Percentiles rank a stretch among this genome's conserved stretches.
Conservation (phyloP, 805 yeast species). For the Starmerella apis region DNA sequence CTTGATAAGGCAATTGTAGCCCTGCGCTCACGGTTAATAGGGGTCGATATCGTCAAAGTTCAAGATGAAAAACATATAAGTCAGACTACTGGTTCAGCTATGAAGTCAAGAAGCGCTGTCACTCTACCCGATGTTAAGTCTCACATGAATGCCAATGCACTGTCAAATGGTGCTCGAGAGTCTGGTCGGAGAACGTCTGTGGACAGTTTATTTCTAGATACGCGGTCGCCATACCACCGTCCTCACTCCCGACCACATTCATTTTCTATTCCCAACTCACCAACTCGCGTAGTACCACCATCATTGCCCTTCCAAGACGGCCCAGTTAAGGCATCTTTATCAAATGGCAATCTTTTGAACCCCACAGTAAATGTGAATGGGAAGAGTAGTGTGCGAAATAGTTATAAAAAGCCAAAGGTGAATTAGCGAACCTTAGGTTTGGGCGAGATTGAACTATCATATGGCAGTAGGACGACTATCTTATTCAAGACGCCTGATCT, state of each 20-base stretch:
- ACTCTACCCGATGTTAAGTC: conserved; percentile 1
- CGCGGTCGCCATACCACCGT: conserved; percentile 1
- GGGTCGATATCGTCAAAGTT: background rate
- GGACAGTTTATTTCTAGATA: background rate
- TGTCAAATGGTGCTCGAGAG: background rate
- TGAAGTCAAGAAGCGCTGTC: background rate
- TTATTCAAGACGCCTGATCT: no score
- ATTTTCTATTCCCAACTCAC: background rate
- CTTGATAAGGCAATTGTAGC: conserved; percentile 68
- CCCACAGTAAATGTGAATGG: background rate
- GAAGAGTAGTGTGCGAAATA: background rate
- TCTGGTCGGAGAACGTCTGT: background rate
- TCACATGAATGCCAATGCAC: background rate
- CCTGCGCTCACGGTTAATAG: conserved; percentile 38
- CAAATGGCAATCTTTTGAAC: background rate
- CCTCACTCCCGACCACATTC: background rate
- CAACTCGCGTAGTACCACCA: background rate
- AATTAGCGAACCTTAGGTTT: background rate
- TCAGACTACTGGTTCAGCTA: background rate
- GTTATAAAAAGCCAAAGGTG: background rate
- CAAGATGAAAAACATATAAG: background rate
- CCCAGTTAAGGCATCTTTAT: background rate
- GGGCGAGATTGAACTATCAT: background rate
- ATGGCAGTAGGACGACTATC: no score
- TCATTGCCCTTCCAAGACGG: background rate